These are phyloP conservation scores for Botrytis hyacinthi DNA, from an alignment of 2,329 filamentous ascomycete genomes.

Conservation along the genomic window DNA sequence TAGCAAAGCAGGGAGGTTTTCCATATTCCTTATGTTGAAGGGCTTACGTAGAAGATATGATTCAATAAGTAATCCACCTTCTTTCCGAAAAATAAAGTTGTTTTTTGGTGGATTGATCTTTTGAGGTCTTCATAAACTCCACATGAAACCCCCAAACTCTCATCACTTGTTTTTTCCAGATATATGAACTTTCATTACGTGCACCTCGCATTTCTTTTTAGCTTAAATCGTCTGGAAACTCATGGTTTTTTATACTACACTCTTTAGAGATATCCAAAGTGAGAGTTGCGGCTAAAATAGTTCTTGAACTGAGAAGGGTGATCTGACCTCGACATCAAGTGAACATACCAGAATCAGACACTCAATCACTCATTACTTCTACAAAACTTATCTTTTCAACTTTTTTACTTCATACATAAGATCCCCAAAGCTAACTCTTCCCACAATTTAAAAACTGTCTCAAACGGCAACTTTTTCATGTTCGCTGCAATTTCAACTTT, in stretches of 20 bases:
- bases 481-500: not conserved
- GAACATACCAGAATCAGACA: not conserved
- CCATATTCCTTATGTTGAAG: not conserved
- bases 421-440: not conserved
- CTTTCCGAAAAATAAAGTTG: not conserved
- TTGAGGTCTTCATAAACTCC: not conserved
- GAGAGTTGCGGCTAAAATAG: not conserved
- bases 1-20: not conserved
- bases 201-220: not conserved
- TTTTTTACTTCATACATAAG: rapidly evolving
- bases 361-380: not conserved
- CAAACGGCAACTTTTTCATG: not conserved
- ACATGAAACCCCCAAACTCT: not conserved
- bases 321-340: not conserved
- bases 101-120: not conserved
- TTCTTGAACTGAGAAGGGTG: not conserved
- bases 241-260: rapidly evolving
- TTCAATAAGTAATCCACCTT: not conserved
- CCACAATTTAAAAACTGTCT: no score
- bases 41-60: no score
- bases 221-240: no score
- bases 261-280: not conserved
- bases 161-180: not conserved
- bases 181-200: not conserved
- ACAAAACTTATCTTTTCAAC: not conserved